Percentiles rank a stretch among this genome's conserved stretches.
Conservation (phyloP, 768 basidiomycete genomes). For the Kwoniella bestiolae region DNA sequence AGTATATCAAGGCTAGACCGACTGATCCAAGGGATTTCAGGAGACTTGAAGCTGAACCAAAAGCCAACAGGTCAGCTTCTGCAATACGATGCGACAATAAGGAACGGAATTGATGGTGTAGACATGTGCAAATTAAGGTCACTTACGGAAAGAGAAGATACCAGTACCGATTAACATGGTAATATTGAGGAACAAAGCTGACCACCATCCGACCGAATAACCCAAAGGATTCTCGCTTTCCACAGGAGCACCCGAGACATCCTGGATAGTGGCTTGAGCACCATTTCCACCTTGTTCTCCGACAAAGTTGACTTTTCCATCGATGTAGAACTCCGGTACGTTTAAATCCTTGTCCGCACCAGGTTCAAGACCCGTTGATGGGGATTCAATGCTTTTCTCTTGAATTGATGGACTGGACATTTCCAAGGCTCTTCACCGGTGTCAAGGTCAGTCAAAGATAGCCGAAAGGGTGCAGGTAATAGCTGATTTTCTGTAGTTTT, state of each 20-base stretch:
- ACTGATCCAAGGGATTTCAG: slow-evolving; percentile 28
- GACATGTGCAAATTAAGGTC: no score
- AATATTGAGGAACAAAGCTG: slow-evolving; percentile 31
- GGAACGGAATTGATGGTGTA: no score
- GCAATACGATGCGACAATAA: no score
- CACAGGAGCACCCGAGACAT: slow-evolving; percentile 38
- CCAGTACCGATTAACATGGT: slow-evolving; percentile 44
- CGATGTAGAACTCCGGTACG: slow-evolving; percentile 14
- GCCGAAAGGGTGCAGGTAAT: no score
- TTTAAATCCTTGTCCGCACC: neutral
- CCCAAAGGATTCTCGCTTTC: slow-evolving; percentile 33
- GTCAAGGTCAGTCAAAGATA: neutral
- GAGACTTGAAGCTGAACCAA: slow-evolving; percentile 23
- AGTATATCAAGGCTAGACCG: slow-evolving; percentile 35
- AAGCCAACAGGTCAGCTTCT: no score
- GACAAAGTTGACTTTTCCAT: slow-evolving; percentile 17
- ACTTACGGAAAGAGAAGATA: slow-evolving; percentile 38
- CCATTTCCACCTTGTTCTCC: slow-evolving; percentile 28
- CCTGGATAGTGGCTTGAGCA: slow-evolving; percentile 23
- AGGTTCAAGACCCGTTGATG: neutral
- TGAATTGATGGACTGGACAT: neutral
- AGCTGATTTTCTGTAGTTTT: no score
- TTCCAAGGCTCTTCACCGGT: neutral
- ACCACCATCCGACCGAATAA: slow-evolving; percentile 30
- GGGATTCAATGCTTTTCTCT: neutral